phyloP scores from a whole-genome alignment of 106 monocot genomes.

The Allium sativum region DNA sequence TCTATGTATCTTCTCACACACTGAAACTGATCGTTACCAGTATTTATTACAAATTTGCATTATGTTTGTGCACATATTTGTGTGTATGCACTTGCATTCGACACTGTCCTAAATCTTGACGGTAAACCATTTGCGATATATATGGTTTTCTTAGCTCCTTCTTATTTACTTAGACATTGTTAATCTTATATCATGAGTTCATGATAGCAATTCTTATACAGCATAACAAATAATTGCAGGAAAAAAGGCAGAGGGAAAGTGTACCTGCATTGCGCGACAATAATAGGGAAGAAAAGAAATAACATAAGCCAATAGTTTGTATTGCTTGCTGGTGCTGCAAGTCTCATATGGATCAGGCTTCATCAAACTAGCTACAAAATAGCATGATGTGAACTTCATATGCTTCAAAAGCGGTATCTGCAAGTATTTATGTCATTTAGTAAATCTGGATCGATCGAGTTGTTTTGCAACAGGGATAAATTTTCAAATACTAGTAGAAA shows the following conservation, averaged over 20 bases:
- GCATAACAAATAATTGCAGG: too few relatives aligned
- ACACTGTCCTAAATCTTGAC: too few relatives aligned
- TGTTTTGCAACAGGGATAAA: too few relatives aligned
- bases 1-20: slow-evolving; percentile 86
- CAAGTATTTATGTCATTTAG: too few relatives aligned
- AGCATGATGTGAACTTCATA: slow-evolving; percentile 86
- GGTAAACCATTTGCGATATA: too few relatives aligned
- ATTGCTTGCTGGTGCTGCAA: slow-evolving; percentile 52
- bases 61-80: background rate
- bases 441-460: too few relatives aligned
- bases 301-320: slow-evolving; percentile 61
- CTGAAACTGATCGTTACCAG: slow-evolving; percentile 10
- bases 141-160: too few relatives aligned
- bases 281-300: slow-evolving; percentile 97
- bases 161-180: too few relatives aligned
- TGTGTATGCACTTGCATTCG: background rate
- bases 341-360: slow-evolving; percentile 40
- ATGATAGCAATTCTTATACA: too few relatives aligned
- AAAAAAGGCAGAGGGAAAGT: background rate
- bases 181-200: too few relatives aligned
- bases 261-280: slow-evolving; percentile 94
- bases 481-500: too few relatives aligned
- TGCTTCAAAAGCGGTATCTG: slow-evolving; percentile 88
- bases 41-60: background rate
- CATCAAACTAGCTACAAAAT: slow-evolving; percentile 56